Evolutionary conservation across 2,329 filamentous ascomycete genomes (phyloP).

Genomic region (Trichoderma polysporum): DNA sequence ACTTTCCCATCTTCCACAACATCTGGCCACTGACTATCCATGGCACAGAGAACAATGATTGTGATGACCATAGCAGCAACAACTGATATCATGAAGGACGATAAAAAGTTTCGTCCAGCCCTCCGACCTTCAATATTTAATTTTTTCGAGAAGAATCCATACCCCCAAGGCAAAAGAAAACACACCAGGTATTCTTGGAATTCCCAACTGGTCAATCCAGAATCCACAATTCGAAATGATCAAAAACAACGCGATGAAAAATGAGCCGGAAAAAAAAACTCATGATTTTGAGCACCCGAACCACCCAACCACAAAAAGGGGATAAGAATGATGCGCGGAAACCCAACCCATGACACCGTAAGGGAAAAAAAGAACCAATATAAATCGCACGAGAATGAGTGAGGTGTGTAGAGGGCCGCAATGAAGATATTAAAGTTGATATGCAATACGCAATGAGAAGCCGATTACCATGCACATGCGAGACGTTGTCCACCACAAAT

Average conservation of each 20-base stretch:
- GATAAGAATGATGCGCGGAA: conserved; percentile 12
- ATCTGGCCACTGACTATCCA: neutral
- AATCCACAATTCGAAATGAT: neutral
- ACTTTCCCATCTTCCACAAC: neutral
- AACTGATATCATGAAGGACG: neutral
- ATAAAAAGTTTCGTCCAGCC: neutral
- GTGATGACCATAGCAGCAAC: neutral
- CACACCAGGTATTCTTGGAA: neutral
- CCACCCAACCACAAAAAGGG: conserved; percentile 4
- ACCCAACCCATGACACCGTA: conserved; percentile 16
- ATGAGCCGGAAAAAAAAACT: neutral
- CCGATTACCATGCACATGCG: conserved; percentile 25
- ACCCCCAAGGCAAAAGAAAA: neutral
- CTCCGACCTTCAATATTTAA: neutral
- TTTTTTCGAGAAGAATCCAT: neutral
- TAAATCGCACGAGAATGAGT: conserved; percentile 2
- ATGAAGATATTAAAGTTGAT: conserved; percentile 34
- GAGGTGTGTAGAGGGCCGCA: conserved; percentile 9
- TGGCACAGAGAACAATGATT: neutral
- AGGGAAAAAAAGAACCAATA: conserved; percentile 2
- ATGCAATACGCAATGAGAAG: conserved; percentile 27
- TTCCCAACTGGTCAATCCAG: conserved; percentile 6
- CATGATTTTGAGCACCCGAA: conserved; percentile 22
- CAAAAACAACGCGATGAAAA: neutral
- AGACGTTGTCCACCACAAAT: conserved; percentile 25